phyloP scores from a whole-genome alignment of 208 protist species.

The Trichomonas gallinae region DNA sequence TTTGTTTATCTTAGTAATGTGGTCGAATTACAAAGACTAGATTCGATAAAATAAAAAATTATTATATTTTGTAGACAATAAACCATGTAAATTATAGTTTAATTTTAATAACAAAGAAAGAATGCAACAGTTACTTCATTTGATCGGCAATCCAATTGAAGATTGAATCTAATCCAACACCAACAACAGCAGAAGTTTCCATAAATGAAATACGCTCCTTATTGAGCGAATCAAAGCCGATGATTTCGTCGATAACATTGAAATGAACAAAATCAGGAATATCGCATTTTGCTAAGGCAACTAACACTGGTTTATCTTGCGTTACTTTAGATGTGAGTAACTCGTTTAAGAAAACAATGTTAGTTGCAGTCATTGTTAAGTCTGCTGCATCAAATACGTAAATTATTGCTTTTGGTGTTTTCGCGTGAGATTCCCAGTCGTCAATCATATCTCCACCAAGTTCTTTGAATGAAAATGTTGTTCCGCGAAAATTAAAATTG shows the following conservation, averaged over 20 bases:
- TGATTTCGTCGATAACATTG: background rate
- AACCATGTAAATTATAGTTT: too few relatives aligned
- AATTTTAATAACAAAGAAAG: too few relatives aligned
- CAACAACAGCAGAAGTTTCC: background rate
- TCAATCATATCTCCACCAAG: background rate
- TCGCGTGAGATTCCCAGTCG: background rate
- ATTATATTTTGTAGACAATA: too few relatives aligned
- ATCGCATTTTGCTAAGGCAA: background rate
- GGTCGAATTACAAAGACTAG: too few relatives aligned
- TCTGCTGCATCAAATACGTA: background rate
- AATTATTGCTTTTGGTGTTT: constrained; percentile 1
- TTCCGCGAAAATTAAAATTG: background rate
- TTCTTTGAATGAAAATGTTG: background rate
- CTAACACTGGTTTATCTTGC: background rate
- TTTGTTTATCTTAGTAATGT: too few relatives aligned
- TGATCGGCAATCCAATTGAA: background rate
- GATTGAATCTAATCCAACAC: background rate
- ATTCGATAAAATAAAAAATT: too few relatives aligned
- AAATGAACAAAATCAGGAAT: background rate
- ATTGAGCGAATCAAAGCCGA: background rate
- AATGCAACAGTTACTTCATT: background rate
- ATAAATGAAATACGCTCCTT: background rate
- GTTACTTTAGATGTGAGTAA: background rate
- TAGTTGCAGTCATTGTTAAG: background rate
- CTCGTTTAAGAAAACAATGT: background rate